Base-by-base conservation (phyloP, 371 early-diverging fungal genomes). In the Umbelopsis sp. region DNA sequence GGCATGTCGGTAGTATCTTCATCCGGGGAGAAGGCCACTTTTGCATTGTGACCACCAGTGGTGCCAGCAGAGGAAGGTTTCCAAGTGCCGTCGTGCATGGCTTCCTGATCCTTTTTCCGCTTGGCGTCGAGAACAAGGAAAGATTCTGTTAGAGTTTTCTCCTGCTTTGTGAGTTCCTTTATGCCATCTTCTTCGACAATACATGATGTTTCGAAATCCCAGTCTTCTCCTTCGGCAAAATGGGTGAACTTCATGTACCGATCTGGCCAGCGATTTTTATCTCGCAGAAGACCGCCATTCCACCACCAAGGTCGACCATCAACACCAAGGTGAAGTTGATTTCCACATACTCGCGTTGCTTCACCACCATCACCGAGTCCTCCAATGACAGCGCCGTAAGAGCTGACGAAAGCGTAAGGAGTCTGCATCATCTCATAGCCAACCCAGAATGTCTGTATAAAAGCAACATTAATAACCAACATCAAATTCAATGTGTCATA, bases 261-360 rank as follows among this genome's bases (percentile, higher is more conserved):
- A 16, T 75, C 73, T 0, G 69, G 65, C 75, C 75, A 75, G 38
- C 57, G 63, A 72, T 84, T 78, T 48, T 84, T 84, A 63, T 84
- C 81, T 12, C 82, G 75, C 20, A 76, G 65, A 44, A 84, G 66
- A 6, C 82, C 85, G 0, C 85, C 85, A n/a, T 84, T 84, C 82
- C 82, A 84, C 85, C 85, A 84, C 18, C 77, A 53, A 1, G 82
- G 85, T 18, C 72, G 57, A 25, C 75, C 70, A 29, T 73, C 57
- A 16, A 76, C 71, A 32, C 80, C 85, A 44, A 76, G 63, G 50
- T 84, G 64, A 35, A 76, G 66, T 62, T 79, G 67, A 9, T 67
- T 67, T 20, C 67, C 67, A 25, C 67, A 67, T 24, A 67, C 67
- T 8, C 29, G 37, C 4, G 32, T 53, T 37, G 51, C 14, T 12